These are phyloP conservation scores for Tricladium varicosporioides DNA, from an alignment of 2,329 filamentous ascomycete genomes.

Conservation along the genomic window DNA sequence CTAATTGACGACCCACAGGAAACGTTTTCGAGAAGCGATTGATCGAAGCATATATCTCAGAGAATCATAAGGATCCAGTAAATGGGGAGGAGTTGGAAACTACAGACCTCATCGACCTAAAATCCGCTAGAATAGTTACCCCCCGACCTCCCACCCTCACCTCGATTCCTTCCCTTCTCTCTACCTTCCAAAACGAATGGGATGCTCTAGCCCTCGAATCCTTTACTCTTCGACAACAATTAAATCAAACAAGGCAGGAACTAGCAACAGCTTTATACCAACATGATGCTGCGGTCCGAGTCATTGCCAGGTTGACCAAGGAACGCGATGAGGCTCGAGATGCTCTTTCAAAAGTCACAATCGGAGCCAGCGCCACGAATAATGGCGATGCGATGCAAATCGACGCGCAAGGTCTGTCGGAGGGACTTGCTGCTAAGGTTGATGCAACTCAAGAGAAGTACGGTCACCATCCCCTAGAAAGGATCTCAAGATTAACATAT, in stretches of 20 bases:
- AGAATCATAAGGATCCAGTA: slow-evolving; percentile 89
- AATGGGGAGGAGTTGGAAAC: slow-evolving; percentile 79
- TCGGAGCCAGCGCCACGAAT: slow-evolving; percentile 54
- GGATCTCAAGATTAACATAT: slow-evolving; percentile 16
- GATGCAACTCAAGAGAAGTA: slow-evolving; percentile 80
- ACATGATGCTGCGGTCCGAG: slow-evolving; percentile 92
- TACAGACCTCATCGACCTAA: slow-evolving; percentile 86
- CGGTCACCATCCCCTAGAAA: slow-evolving; percentile 35
- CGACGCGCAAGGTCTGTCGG: slow-evolving; percentile 74
- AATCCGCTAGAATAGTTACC: slow-evolving; percentile 78
- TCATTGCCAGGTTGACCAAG: slow-evolving; percentile 86
- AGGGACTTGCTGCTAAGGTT: slow-evolving; percentile 68
- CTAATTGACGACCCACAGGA: slow-evolving; percentile 47
- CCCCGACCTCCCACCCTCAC: slow-evolving; percentile 91
- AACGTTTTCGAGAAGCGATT: slow-evolving; percentile 92
- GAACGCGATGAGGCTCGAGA: slow-evolving; percentile 92
- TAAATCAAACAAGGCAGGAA: slow-evolving; percentile 88
- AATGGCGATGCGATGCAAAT: slow-evolving; percentile 90
- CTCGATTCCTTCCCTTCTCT: slow-evolving; percentile 90
- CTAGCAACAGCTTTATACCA: slow-evolving; percentile 92
- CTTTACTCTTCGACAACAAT: slow-evolving; percentile 84
- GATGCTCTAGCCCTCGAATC: slow-evolving; percentile 89
- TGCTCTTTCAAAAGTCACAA: slow-evolving; percentile 80
- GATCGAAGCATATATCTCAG: slow-evolving; percentile 90
- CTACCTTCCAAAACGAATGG: slow-evolving; percentile 98